Percentiles rank a stretch among this genome's conserved stretches.
Evolutionary conservation across 208 protist species (phyloP).

Genomic region (Polymyxa betae): DNA sequence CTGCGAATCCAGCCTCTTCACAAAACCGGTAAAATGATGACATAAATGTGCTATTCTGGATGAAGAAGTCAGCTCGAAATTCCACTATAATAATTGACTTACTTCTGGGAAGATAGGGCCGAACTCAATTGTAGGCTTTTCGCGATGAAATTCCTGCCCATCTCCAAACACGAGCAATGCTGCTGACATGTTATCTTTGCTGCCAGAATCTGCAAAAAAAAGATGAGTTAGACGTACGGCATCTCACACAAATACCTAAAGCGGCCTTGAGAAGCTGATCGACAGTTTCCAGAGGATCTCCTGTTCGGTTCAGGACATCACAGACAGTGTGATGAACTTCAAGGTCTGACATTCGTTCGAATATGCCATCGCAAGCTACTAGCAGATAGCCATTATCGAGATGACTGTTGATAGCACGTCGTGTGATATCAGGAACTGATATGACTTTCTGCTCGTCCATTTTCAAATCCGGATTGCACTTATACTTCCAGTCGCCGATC

Average conservation of each 20-base stretch:
- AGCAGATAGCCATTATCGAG: neutral
- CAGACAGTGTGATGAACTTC: neutral
- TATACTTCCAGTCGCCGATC: conserved; percentile 63
- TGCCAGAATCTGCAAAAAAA: neutral
- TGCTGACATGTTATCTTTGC: conserved; percentile 48
- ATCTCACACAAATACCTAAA: neutral
- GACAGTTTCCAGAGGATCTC: neutral
- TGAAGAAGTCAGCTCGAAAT: neutral
- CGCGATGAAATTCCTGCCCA: neutral
- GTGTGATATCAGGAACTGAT: neutral
- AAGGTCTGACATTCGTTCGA: neutral
- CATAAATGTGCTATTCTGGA: neutral
- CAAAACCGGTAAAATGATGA: neutral
- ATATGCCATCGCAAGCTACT: conserved; percentile 28
- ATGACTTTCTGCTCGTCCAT: conserved; percentile 59
- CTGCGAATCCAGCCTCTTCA: neutral
- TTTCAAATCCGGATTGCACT: conserved; percentile 25
- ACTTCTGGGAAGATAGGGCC: neutral
- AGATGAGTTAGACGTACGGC: neutral
- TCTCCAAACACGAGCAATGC: conserved; percentile 17
- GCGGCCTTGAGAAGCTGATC: neutral
- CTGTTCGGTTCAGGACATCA: neutral
- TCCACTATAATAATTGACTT: neutral
- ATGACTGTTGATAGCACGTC: neutral
- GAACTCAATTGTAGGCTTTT: neutral